Evolutionary conservation across 352 stramenopile species (phyloP).

Genomic region (Thraustochytrium striatum): DNA sequence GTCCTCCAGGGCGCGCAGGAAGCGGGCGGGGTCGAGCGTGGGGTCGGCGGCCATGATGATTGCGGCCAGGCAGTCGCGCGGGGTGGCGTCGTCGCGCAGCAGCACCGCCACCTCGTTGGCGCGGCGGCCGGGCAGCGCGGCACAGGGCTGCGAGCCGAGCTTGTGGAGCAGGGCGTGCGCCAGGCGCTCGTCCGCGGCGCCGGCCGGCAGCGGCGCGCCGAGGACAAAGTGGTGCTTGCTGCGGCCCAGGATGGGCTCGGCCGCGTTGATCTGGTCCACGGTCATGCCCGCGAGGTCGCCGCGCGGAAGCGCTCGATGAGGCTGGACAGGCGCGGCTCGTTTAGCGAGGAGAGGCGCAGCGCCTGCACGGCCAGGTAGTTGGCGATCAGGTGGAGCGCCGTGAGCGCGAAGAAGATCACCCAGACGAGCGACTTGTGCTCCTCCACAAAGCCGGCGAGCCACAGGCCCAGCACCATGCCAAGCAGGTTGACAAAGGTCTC

Average conservation of each 20-base stretch:
- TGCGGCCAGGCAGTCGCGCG: neutral
- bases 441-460: constrained; percentile 57
- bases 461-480: constrained; percentile 74
- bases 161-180: neutral
- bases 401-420: constrained; percentile 83
- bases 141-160: neutral
- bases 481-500: constrained; percentile 89
- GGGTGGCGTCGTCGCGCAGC: neutral
- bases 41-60: neutral
- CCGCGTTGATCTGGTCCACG: neutral
- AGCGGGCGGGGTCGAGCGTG: neutral
- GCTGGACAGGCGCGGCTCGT: constrained; percentile 53
- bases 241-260: neutral
- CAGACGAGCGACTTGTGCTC: constrained; percentile 66
- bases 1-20: neutral
- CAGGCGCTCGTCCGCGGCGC: neutral
- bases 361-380: constrained; percentile 85
- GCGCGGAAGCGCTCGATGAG: neutral
- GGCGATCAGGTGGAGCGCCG: constrained; percentile 82
- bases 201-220: neutral
- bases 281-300: neutral
- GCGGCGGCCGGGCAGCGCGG: neutral
- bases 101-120: neutral
- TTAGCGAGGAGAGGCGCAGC: constrained; percentile 80
- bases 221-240: no score